phyloP scores from a whole-genome alignment of 352 stramenopile genomes.

The Pythium dissotocum region DNA sequence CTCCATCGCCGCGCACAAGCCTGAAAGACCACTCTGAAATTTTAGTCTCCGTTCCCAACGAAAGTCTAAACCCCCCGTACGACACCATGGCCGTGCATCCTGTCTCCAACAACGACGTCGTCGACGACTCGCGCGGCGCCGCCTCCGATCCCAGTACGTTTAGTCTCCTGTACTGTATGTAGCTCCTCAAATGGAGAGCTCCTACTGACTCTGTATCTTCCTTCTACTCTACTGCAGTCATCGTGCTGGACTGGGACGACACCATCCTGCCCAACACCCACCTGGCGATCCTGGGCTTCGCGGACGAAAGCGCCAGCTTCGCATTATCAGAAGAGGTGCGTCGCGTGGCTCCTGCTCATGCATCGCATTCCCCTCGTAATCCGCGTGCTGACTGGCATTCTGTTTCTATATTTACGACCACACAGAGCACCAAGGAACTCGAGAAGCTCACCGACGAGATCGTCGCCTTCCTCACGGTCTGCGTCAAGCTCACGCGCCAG shows the following conservation, averaged over 20 bases:
- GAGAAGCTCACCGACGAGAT: slow-evolving; percentile 39
- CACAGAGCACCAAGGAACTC: slow-evolving; percentile 30
- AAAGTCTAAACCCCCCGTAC: not conserved
- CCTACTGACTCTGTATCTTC: not conserved
- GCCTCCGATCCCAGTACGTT: slow-evolving; percentile 6
- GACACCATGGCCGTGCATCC: slow-evolving; percentile 22
- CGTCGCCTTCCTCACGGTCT: slow-evolving; percentile 49
- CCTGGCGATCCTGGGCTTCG: slow-evolving; percentile 62
- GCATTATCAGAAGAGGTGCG: slow-evolving; percentile 38
- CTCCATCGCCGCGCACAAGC: not conserved
- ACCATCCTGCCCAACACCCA: slow-evolving; percentile 78
- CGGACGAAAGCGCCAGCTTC: slow-evolving; percentile 49
- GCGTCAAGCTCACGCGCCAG: slow-evolving; percentile 38
- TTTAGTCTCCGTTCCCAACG: not conserved
- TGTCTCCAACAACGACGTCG: slow-evolving; percentile 18
- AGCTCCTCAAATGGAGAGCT: not conserved
- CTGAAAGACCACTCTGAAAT: not conserved
- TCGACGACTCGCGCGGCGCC: slow-evolving; percentile 9
- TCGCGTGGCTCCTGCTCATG: not conserved
- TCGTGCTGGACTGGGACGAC: slow-evolving; percentile 85
- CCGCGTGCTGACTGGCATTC: not conserved
- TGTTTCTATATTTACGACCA: slow-evolving; percentile 7
- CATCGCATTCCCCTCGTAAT: not conserved
- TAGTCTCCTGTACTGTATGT: not conserved
- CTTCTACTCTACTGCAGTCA: slow-evolving; percentile 39